Base-by-base conservation (phyloP, 805 yeast genomes). In the Jamesozyma rosinii region DNA sequence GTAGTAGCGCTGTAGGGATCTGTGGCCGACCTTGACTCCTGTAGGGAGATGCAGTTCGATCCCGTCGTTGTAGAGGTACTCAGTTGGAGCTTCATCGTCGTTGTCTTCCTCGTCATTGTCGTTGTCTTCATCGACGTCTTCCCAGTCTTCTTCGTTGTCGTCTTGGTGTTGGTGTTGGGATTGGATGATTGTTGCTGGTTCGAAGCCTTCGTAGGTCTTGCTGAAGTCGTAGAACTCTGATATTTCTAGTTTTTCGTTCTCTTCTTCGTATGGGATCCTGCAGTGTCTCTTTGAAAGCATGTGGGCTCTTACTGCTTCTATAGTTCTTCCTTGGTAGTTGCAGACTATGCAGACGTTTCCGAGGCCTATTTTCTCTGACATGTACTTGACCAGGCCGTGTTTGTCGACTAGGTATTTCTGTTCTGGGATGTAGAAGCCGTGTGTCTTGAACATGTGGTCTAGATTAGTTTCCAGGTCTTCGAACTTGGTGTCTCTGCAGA, bases 381-480 rank as follows among this genome's bases (percentile, higher is more conserved):
- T 67, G 56, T 92, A 92, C 11, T 65, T 60, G 13, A 92, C 69
- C 31, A 92, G 70, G 0, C 98, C 97, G 31, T 66, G 72, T 49
- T 74, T 72, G 56, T 90, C 85, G 0, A 67, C 71, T 37, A 92
- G 70, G 58, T 75, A 92, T 42, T 73, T 74, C 48, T 69, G 74
- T 62, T 92, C 98, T 1, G 99, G 99, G 18, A 92, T 74, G 50
- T 79, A 89, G 45, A 92, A 74, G 1, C 97, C 97, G 61, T 84
- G 95, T 37, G 60, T 65, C 51, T 71, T 74, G 55, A 72, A 76
- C 95, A 92, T 83, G 61, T 92, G 95, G 9, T 71, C 72, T 35
- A 81, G 64, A 47, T 79, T 81, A 10, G 40, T 38, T 33, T 58
- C 61, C 17, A 57, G 43, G 19, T 60, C 68, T 31, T 74, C 77